Base-by-base conservation (phyloP, 2,329 filamentous ascomycete species). In the Ophiostoma fasciatum region DNA sequence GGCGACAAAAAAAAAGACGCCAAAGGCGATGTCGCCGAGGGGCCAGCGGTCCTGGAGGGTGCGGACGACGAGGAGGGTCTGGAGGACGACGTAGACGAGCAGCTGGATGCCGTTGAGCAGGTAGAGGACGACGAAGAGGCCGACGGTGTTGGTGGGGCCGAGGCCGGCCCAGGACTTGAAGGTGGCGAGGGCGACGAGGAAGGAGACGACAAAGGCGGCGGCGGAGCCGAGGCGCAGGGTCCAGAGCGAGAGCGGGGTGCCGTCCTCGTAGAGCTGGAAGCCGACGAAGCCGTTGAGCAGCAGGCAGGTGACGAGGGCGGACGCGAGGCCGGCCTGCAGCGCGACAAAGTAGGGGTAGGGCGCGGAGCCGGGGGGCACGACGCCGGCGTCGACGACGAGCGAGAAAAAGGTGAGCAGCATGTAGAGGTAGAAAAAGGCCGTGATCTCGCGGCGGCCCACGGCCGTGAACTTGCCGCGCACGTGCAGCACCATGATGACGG, bases 261-360 rank as follows among this genome's bases (percentile, higher is more conserved):
- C 90, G 51, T 98, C 90, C 59, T 98, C 90, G 57, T 98, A 98
- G 11, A 98, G 67, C 59, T 96, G 90, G 59, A 98, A 98, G 23
- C 90, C 90, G 36, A 98, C 88, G 52, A 98, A 98, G 29, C 90
- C 90, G 57, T 96, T 96, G 64, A 98, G 87, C 49, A 96, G 64
- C 38, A 98, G 66, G 55, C 81, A 92, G 19, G 84, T 88, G 54
- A 90, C 79, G 20, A 93, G 69, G 1, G 90, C 83, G 25, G 84
- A 94, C 17, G 77, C 66, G 36, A 98, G 65, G 12, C 88, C 90
- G 44, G 78, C 79, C 51, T 98, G 90, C 6, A 80, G 73, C 10
- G 85, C 82, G 45, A 83, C 81, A 52, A 98, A 94, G 64, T 94
- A 98, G 0, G 87, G 80, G 50, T 87, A 94, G 1, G 83, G 71